Evolutionary conservation across 805 yeast species (phyloP).

Genomic region (Naumovozyma castellii): DNA sequence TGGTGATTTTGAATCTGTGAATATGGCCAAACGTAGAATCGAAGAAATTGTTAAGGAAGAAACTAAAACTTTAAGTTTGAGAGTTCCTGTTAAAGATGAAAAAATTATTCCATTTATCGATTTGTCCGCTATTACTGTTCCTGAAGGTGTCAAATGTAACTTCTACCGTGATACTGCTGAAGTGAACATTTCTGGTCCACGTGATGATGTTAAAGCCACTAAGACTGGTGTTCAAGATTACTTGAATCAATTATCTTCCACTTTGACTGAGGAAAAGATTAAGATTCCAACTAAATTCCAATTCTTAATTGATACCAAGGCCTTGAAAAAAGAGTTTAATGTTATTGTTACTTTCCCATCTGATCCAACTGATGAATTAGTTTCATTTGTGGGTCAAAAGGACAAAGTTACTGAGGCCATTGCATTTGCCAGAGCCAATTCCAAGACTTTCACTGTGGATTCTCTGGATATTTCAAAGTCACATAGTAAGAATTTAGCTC

Average conservation of each 20-base stretch:
- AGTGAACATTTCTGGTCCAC: conserved; percentile 58
- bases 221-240: conserved; percentile 41
- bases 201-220: conserved; percentile 51
- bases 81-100: conserved; percentile 36
- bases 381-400: conserved; percentile 58
- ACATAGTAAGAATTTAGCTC: conserved; percentile 68
- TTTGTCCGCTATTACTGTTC: conserved; percentile 7
- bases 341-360: conserved; percentile 52
- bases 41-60: conserved; percentile 65
- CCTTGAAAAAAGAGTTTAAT: conserved; percentile 42
- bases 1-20: conserved; percentile 81
- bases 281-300: conserved; percentile 62
- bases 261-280: conserved; percentile 45
- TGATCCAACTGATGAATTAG: conserved; percentile 37
- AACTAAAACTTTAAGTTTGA: conserved; percentile 48
- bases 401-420: conserved; percentile 52
- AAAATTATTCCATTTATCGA: conserved; percentile 30
- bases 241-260: conserved; percentile 36
- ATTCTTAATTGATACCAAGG: conserved; percentile 51
- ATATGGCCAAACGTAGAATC: conserved; percentile 61
- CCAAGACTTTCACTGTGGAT: conserved; percentile 53
- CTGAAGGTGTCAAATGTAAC: conserved; percentile 21
- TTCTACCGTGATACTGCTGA: conserved; percentile 25
- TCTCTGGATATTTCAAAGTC: conserved; percentile 79
- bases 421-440: conserved; percentile 46